Base-by-base conservation (phyloP, 139 green algal genomes). In the Pseudopediastrum boryanum region DNA sequence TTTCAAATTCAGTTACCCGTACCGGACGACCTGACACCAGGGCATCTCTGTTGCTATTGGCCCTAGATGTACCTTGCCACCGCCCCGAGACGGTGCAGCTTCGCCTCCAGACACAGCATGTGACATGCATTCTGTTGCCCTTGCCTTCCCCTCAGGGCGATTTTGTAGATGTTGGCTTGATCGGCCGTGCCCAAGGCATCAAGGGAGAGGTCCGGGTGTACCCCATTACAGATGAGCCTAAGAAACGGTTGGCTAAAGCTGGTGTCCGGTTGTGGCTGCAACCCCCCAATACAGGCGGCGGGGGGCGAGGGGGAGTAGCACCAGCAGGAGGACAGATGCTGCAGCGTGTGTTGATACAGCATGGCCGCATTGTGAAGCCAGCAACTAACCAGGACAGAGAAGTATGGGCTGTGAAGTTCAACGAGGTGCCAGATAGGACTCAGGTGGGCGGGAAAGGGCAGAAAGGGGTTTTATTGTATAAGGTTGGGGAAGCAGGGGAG, bases 121-220 rank as follows among this genome's bases (percentile, higher is more conserved):
- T n/a, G n/a, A n/a, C n/a, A n/a, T n/a, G n/a, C n/a, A n/a, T n/a
- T n/a, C n/a, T n/a, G n/a, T n/a, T n/a, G n/a, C n/a, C n/a, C n/a
- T n/a, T n/a, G n/a, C n/a, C n/a, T n/a, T n/a, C n/a, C n/a, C n/a
- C n/a, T n/a, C 59, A 81, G 74, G 62, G 63, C 9, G 44, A 76
- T 5, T 82, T 82, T 76, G 76, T 82, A 1, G 76, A 82, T 64
- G 76, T 82, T 10, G 76, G 76, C 9, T 4, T 82, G 4, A 76
- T 82, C 12, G 67, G 65, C 2, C 48, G 50, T 10, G 64, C 76
- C 13, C 65, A 75, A 63, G 76, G 76, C 31, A 64, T 82, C 64
- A 61, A 44, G 39, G 76, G 76, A 0, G 76, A 82, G 50, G 64
- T 82, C 38, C 67, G 69, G 27, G 65, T 82, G 42, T 51, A 75